These are phyloP conservation scores for Hygrocybe punicea DNA, from an alignment of 768 basidiomycete genomes.

Conservation along the genomic window DNA sequence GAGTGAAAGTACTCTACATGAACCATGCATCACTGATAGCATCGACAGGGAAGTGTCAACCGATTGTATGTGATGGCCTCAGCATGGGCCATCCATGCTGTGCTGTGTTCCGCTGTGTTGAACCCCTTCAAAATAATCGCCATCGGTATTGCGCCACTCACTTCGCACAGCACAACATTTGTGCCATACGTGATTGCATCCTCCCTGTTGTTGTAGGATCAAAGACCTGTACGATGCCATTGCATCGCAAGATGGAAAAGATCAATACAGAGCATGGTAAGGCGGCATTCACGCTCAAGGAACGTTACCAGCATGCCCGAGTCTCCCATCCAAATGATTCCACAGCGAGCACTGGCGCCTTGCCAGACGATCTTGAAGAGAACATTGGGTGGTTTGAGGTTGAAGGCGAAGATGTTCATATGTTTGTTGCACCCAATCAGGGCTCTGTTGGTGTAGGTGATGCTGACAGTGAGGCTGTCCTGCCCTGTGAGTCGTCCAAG, in stretches of 20 bases:
- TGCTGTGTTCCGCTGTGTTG: slow-evolving; percentile 6
- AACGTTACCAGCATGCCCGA: slow-evolving; percentile 9
- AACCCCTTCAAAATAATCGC: slow-evolving; percentile 11
- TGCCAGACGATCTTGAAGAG: slow-evolving; percentile 6
- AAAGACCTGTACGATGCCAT: slow-evolving; percentile 8
- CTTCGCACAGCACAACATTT: not conserved
- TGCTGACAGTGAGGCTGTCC: not conserved
- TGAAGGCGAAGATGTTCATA: not conserved
- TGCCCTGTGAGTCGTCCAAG: slow-evolving; percentile 3
- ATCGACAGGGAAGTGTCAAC: not conserved
- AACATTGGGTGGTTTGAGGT: slow-evolving; percentile 9
- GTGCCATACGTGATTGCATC: slow-evolving; percentile 15
- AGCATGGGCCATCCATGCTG: slow-evolving; percentile 19
- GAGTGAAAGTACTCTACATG: not conserved
- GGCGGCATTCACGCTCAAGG: slow-evolving; percentile 13
- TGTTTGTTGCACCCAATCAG: not conserved
- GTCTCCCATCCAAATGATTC: slow-evolving; percentile 9
- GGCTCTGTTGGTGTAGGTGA: slow-evolving; percentile 14
- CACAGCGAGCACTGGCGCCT: not conserved
- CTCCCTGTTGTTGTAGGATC: not conserved
- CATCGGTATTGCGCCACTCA: slow-evolving; percentile 19
- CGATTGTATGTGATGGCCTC: slow-evolving; percentile 13
- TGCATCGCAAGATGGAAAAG: slow-evolving; percentile 10
- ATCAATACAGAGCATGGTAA: slow-evolving; percentile 4
- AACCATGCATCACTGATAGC: not conserved